Conservation (phyloP, 202 grass and related monocot genomes). For the Hordeum pubiflorum region DNA sequence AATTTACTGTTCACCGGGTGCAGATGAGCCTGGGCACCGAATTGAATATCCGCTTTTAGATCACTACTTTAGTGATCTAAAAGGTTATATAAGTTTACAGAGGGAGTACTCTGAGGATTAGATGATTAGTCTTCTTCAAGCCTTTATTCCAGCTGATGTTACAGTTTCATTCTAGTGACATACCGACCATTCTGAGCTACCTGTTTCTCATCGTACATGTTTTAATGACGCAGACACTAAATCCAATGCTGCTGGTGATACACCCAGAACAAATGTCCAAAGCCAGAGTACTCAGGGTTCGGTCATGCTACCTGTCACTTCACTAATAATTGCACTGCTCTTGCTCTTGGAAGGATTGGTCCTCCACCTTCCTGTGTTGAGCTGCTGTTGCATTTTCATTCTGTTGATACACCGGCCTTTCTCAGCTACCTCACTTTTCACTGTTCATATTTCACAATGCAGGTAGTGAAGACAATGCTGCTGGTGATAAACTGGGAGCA, state of each 20-base stretch:
- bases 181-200: neutral
- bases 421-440: neutral
- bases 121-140: neutral
- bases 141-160: neutral
- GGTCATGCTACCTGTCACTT: neutral
- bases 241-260: conserved; percentile 14
- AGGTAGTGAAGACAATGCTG: neutral
- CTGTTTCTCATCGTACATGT: conserved; percentile 5
- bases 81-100: no score
- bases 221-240: neutral
- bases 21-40: no score
- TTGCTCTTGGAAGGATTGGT: neutral
- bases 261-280: neutral
- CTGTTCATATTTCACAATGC: neutral
- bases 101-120: neutral
- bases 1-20: no score
- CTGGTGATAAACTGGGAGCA: neutral
- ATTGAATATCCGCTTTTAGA: no score
- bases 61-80: no score
- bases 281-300: conserved; percentile 20
- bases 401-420: neutral
- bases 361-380: neutral
- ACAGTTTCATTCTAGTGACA: neutral
- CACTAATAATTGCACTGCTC: neutral
- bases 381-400: neutral